Evolutionary conservation across 305 asterid genomes (phyloP), one percentile per base, ranked within the genome.

Genomic region (Fraxinus baroniana): DNA sequence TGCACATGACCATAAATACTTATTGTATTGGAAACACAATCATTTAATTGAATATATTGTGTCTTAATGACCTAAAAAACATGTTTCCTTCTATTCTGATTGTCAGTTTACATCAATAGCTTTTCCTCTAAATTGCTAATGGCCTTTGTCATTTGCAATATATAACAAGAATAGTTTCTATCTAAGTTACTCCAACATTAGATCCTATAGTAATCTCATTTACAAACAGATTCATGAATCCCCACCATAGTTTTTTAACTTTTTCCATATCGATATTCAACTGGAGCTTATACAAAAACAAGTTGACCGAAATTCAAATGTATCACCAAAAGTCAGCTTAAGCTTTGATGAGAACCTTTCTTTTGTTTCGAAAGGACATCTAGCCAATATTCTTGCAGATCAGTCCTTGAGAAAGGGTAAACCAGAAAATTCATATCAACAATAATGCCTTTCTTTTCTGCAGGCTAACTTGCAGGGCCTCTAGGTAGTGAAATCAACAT

Each of bases 181-280:
- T 68, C 37, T 64, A 46, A 49, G 37, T 13, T 57, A 13, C n/a
- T 30, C 35, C 18, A 75, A 41, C 36, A 72, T 60, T n/a, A 36
- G 82, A 71, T 28, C 46, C 80, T 2, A 6, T 30, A 66, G 80
- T 62, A 81, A 44, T 62, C 75, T 85, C 79, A 57, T 75, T 49
- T 64, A 18, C 44, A 81, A 64, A 49, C 71, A 22, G 44, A 57
- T 37, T 18, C 44, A 44, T 44, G 3, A 28, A 80, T 28, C 72
- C 68, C 36, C 20, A 28, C 57, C 41, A 68, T 70, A 66, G 77
- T 79, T 62, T 22, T 10, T 20, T 36, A 39, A 77, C 52, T 17
- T 22, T n/a, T 26, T 37, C 55, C 28, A 15, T 74, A 17, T 44
- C 12, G 74, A 79, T 66, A 66, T 37, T 7, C 46, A 24, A 41